phyloP scores from a whole-genome alignment of 2,329 filamentous ascomycete genomes.

The Calonectria hawksworthii region DNA sequence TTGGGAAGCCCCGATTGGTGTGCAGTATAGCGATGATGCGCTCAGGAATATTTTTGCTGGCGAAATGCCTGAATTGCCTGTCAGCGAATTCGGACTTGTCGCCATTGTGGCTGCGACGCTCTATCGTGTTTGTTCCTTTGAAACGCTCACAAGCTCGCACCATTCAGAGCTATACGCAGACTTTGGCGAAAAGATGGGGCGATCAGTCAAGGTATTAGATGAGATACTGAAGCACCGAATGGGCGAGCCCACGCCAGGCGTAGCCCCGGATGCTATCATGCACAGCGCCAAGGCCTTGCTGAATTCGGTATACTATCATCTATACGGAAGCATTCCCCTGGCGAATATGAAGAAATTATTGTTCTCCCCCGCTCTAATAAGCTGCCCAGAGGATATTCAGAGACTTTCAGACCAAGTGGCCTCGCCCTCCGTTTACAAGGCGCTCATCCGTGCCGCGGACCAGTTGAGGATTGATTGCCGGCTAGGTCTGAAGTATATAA shows the following conservation, averaged over 20 bases:
- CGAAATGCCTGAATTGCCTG: neutral
- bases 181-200: neutral
- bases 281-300: neutral
- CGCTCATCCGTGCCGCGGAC: neutral
- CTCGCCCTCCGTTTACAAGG: neutral
- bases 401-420: neutral
- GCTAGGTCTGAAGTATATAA: neutral
- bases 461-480: neutral
- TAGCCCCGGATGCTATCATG: neutral
- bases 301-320: neutral
- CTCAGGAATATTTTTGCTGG: neutral
- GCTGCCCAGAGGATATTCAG: neutral
- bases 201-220: neutral
- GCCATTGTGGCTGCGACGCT: neutral
- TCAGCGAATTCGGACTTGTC: neutral
- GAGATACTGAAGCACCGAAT: neutral
- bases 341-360: neutral
- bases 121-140: neutral
- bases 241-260: neutral
- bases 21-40: neutral
- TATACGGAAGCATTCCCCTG: neutral
- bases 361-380: neutral
- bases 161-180: neutral
- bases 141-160: neutral
- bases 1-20: neutral